phyloP scores from a whole-genome alignment of 768 basidiomycete species.

The Guyanaporus albipodus region DNA sequence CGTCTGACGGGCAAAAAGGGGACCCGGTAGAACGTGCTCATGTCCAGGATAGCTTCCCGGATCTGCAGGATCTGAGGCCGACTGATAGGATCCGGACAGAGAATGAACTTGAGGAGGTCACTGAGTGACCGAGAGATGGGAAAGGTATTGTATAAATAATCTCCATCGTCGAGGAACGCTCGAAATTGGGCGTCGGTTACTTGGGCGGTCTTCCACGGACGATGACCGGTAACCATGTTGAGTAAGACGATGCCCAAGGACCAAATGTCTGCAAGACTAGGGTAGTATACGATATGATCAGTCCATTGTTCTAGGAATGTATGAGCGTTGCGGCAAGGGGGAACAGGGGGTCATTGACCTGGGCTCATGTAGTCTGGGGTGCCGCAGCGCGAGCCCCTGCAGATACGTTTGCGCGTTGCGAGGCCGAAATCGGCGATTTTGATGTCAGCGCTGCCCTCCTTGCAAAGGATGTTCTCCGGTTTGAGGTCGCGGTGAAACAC shows the following conservation, averaged over 20 bases:
- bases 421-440: constrained; percentile 79
- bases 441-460: constrained; percentile 46
- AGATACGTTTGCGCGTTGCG: constrained; percentile 44
- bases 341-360: constrained; percentile 38
- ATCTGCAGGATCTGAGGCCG: constrained; percentile 19
- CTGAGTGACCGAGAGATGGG: constrained; percentile 15
- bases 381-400: constrained; percentile 53
- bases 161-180: constrained; percentile 14
- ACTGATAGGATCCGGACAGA: constrained; percentile 11
- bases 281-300: constrained; percentile 35
- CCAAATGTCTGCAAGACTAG: constrained; percentile 55
- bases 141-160: constrained; percentile 12
- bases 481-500: constrained; percentile 88
- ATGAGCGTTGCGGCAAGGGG: constrained; percentile 5
- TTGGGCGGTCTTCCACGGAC: constrained; percentile 14
- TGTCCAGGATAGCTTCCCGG: constrained; percentile 11
- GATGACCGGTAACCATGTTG: constrained; percentile 67
- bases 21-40: constrained; percentile 15
- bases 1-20: background rate
- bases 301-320: constrained; percentile 46
- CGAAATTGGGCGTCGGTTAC: constrained; percentile 8
- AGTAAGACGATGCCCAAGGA: constrained; percentile 75
- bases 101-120: constrained; percentile 16
- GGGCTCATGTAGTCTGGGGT: constrained; percentile 68
- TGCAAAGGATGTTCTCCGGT: constrained; percentile 75